Conservation (phyloP, 257 asterid species). For the Salvia splendens region DNA sequence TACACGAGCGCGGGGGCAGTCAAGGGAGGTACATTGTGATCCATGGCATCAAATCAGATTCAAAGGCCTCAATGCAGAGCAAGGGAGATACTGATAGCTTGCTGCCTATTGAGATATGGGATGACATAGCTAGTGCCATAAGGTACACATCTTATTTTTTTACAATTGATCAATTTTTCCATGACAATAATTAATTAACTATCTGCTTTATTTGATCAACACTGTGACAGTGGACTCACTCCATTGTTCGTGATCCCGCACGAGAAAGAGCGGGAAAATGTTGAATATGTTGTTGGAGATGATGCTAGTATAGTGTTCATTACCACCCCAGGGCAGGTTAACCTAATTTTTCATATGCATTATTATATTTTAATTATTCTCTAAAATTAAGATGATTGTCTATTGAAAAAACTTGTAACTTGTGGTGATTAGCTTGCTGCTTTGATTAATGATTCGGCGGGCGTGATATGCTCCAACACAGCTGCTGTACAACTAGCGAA, state of each 20-base stretch:
- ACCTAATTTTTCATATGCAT: background rate
- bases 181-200: too few species aligned
- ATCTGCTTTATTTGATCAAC: conserved; percentile 4
- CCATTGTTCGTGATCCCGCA: conserved; percentile 85
- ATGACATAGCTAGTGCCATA: conserved; percentile 60
- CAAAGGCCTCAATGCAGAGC: conserved; percentile 91
- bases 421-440: conserved; percentile 67
- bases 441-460: conserved; percentile 77
- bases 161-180: too few species aligned
- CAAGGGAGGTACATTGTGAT: conserved; percentile 73
- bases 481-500: conserved; percentile 82
- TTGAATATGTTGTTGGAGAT: conserved; percentile 64
- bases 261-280: conserved; percentile 76
- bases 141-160: conserved; percentile 32
- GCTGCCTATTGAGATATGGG: conserved; percentile 87
- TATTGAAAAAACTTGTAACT: background rate
- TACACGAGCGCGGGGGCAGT: conserved; percentile 63
- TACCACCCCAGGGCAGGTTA: conserved; percentile 91
- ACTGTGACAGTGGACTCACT: conserved; percentile 57
- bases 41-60: conserved; percentile 88
- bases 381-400: too few species aligned
- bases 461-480: conserved; percentile 79
- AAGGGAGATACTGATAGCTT: conserved; percentile 83
- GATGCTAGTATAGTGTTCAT: conserved; percentile 80
- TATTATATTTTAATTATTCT: too few species aligned